Base-by-base conservation (phyloP, 2,329 filamentous ascomycete genomes). In the Dichotomopilus funicola region DNA sequence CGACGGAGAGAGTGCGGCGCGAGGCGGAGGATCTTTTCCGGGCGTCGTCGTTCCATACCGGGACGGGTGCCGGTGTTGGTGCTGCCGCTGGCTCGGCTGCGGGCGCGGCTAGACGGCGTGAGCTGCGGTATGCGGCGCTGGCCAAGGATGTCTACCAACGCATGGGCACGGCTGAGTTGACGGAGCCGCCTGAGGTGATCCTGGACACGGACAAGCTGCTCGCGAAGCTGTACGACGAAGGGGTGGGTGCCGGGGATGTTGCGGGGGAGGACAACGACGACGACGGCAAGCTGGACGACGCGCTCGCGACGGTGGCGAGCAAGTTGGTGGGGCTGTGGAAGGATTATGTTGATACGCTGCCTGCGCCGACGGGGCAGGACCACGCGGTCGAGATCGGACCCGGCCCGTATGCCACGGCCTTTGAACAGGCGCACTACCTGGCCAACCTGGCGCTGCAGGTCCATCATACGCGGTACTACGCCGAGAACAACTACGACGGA, bases 371-470 rank as follows among this genome's bases (percentile, higher is more conserved):
- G 52, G 76, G 19, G 19, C 19, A 78, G 60, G 81, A 81, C 65
- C 78, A 82, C 52, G 72, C 73, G 42, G 78, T 79, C 19, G 82
- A 81, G 45, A 84, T 90, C 66, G 88, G 85, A 0, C 87, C 83
- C 35, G 82, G 81, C 3, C 73, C 80, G 8, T 72, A 80, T 38
- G 78, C 83, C 1, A 78, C 83, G 4, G 73, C 85, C 5, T 84
- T 90, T 57, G 78, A 85, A 53, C 91, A 92, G 67, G 91, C 91
- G 4, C 80, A 83, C 54, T 95, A 86, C 64, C 68, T 96, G n/a
- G 86, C 87, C 12, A 83, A 83, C 35, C 76, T 96, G 31, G 78
- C 95, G 40, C 78, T 97, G 40, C 84, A 84, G 59, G 80, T 96
- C 54, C 87, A 91, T 63, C 89, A 96, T 70, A 79, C 78, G 8